phyloP scores from a whole-genome alignment of 345 rosid species.

The Schrenkiella parvula region DNA sequence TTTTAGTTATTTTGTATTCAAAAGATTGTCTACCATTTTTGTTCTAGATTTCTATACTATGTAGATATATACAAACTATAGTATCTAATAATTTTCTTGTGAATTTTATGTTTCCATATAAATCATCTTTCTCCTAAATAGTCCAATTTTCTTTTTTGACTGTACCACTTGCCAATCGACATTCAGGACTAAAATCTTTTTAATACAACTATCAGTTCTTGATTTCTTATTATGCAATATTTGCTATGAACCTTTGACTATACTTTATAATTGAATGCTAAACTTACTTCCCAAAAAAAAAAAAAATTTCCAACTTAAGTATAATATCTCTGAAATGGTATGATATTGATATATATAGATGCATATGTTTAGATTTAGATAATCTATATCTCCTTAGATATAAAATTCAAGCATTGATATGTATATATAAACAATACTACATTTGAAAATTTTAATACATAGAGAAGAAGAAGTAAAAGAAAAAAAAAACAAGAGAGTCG shows the following conservation, averaged over 20 bases:
- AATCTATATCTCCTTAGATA: neutral
- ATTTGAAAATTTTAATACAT: neutral
- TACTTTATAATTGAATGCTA: neutral
- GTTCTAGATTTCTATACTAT: neutral
- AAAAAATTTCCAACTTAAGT: neutral
- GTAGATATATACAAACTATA: neutral
- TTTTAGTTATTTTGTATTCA: neutral
- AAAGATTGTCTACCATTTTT: neutral
- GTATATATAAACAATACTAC: constrained; percentile 4
- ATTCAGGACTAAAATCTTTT: neutral
- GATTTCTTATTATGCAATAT: neutral
- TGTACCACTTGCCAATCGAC: neutral
- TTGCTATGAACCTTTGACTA: neutral
- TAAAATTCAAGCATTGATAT: neutral
- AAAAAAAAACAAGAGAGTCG: neutral
- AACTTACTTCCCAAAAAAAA: neutral
- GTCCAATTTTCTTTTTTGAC: too few species aligned
- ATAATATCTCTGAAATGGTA: neutral
- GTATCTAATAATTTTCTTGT: neutral
- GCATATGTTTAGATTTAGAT: neutral
- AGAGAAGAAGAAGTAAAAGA: neutral
- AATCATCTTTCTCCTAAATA: neutral
- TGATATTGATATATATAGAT: neutral
- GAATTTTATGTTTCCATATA: neutral
- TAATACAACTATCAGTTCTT: neutral